Percentiles rank a stretch among this genome's conserved stretches.
Evolutionary conservation across 441 rosid species (phyloP).

Genomic region (Erysimum pusillum): DNA sequence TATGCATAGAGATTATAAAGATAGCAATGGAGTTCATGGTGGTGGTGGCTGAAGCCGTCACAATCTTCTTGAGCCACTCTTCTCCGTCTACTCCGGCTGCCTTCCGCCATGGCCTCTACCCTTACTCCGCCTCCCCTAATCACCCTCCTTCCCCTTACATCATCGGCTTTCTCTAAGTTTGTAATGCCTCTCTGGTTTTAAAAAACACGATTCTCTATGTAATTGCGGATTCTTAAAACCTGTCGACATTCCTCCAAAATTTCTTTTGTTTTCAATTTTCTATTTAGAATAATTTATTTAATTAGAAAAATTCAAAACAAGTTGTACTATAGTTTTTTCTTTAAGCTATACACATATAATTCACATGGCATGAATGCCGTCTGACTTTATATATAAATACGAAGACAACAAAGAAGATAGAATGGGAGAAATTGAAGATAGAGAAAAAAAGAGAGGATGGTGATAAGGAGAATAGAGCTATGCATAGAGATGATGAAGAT

Average conservation of each 20-base stretch:
- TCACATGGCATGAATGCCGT: conserved; percentile 26
- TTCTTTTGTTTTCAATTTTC: not conserved
- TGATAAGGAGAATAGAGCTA: conserved; percentile 43
- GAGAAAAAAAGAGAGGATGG: not conserved
- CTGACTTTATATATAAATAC: conserved; percentile 20
- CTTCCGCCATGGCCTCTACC: conserved; percentile 29
- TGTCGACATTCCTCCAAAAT: too few species aligned
- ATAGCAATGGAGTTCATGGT: conserved; percentile 23
- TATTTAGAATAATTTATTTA: not conserved
- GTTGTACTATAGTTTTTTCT: not conserved
- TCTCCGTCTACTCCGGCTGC: conserved; percentile 28
- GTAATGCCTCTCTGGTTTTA: not conserved
- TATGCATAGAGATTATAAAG: conserved; percentile 41
- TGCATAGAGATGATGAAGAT: conserved; percentile 42
- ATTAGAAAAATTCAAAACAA: not conserved
- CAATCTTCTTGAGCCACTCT: conserved; percentile 29
- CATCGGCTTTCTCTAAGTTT: conserved; percentile 38
- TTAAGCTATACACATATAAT: conserved; percentile 23
- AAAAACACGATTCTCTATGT: too few species aligned
- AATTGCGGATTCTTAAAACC: too few species aligned
- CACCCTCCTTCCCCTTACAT: conserved; percentile 22
- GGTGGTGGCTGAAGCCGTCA: conserved; percentile 40
- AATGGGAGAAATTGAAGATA: not conserved
- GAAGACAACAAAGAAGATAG: conserved; percentile 14
- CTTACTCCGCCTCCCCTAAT: conserved; percentile 5